phyloP scores from a whole-genome alignment of 2,329 filamentous ascomycete species.

The Fusarium caatingaense region DNA sequence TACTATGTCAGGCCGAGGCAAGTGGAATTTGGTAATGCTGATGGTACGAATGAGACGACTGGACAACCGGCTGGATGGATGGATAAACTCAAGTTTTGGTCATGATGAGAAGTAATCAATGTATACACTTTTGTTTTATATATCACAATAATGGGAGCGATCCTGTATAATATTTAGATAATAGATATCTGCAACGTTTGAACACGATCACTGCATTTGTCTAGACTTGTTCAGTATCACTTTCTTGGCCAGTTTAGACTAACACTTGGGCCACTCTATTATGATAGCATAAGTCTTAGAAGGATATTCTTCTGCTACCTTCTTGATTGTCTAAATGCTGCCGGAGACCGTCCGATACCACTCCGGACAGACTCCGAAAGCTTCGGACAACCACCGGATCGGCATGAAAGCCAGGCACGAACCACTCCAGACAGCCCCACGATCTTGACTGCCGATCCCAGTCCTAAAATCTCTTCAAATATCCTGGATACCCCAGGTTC shows the following conservation, averaged over 20 bases:
- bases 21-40: conserved; percentile 23
- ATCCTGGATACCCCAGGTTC: not conserved
- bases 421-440: not conserved
- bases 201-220: not conserved
- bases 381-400: not conserved
- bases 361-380: not conserved
- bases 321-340: no score
- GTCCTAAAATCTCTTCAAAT: not conserved
- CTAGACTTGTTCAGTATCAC: no score
- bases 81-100: conserved; percentile 31
- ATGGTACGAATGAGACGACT: not conserved
- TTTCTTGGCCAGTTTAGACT: no score
- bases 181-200: not conserved
- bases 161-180: not conserved
- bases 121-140: not conserved
- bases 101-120: not conserved
- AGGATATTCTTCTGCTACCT: no score
- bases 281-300: no score
- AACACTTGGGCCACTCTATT: no score
- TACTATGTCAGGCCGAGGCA: conserved; percentile 46
- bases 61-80: not conserved
- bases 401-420: not conserved
- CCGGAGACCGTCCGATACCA: no score
- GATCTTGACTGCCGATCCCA: not conserved
- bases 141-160: not conserved